Conservation (phyloP, 1,284 basidiomycete genomes). For the Leccinum ponderosum region DNA sequence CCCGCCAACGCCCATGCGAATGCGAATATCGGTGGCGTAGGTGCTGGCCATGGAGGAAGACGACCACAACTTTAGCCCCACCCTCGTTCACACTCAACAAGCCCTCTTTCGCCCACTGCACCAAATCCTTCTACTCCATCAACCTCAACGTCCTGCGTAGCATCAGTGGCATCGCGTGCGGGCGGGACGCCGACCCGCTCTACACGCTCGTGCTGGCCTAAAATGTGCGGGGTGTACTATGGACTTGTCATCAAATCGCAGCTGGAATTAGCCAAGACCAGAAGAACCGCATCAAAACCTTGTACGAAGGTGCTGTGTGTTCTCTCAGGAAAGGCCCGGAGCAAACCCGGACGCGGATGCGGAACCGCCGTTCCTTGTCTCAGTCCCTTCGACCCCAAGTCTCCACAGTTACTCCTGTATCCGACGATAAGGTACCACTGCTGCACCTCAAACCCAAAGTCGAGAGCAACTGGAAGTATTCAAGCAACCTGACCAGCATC, state of each 20-base stretch:
- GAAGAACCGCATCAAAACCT: conserved; percentile 95
- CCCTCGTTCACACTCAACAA: too few species aligned
- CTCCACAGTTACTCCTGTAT: conserved; percentile 72
- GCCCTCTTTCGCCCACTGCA: too few species aligned
- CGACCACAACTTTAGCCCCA: too few species aligned
- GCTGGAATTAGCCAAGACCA: conserved; percentile 94
- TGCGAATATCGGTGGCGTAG: too few species aligned
- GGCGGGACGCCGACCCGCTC: too few species aligned
- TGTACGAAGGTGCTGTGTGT: conserved; percentile 95
- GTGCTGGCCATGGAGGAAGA: too few species aligned
- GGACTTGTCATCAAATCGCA: conserved; percentile 84
- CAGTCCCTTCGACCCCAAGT: conserved; percentile 93
- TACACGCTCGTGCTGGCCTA: too few species aligned
- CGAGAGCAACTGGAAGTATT: conserved; percentile 96
- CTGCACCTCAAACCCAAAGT: conserved; percentile 97
- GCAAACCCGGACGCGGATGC: conserved; percentile 51
- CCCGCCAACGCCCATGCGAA: too few species aligned
- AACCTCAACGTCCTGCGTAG: too few species aligned
- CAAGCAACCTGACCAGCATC: conserved; percentile 81
- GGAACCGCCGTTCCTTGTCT: conserved; percentile 85
- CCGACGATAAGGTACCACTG: conserved; percentile 91
- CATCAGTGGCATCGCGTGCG: too few species aligned
- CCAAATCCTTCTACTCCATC: too few species aligned
- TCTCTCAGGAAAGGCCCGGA: conserved; percentile 72
- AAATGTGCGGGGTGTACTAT: too few species aligned